phyloP scores from a whole-genome alignment of 345 rosid species.

The Dovyalis caffra region DNA sequence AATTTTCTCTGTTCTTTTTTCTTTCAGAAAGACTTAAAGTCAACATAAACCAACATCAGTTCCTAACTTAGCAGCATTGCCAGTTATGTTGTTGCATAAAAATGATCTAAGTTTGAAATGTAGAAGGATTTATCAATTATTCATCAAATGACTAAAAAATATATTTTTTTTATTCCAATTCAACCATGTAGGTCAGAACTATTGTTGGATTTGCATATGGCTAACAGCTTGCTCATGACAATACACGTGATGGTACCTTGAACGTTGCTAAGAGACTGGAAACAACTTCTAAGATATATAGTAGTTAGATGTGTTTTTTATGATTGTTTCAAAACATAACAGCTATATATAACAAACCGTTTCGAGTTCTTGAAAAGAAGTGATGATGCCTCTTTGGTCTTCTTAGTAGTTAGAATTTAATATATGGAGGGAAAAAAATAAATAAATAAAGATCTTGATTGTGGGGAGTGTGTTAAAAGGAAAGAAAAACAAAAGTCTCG shows the following conservation, averaged over 20 bases:
- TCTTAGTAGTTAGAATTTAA: conserved; percentile 4
- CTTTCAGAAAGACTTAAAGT: not conserved
- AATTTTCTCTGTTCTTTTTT: not conserved
- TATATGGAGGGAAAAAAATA: not conserved
- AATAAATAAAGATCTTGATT: not conserved
- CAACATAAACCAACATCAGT: not conserved
- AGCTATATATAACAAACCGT: not conserved
- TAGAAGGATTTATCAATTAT: not conserved
- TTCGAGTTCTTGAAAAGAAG: not conserved
- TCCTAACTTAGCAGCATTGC: not conserved
- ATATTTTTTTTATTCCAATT: not conserved
- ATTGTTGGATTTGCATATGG: not conserved
- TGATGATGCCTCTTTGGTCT: not conserved
- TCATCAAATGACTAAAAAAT: not conserved
- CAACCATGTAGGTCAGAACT: not conserved
- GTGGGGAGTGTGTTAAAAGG: conserved; percentile 25
- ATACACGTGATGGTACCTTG: conserved; percentile 16
- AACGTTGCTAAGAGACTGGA: conserved; percentile 12
- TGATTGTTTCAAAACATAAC: not conserved
- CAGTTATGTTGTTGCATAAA: not conserved
- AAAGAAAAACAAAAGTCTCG: conserved; percentile 31
- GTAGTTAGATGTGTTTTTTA: conserved; percentile 1
- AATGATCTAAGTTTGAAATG: not conserved
- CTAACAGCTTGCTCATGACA: conserved; percentile 10
- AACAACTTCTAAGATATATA: not conserved